phyloP scores from a whole-genome alignment of 164 flowering plant species.

The Piper longum region DNA sequence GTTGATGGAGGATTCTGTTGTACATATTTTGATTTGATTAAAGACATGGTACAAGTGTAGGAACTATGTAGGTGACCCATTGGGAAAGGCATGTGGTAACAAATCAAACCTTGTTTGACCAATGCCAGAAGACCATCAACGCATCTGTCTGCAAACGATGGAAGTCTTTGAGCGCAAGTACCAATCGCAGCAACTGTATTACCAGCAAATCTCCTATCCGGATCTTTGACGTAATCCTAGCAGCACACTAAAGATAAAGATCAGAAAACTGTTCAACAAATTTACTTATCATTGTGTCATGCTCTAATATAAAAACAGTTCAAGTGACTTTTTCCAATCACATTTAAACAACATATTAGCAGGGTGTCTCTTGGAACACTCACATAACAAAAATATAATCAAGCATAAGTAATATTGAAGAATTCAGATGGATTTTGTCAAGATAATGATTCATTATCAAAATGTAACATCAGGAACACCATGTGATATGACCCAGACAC shows the following conservation, averaged over 20 bases:
- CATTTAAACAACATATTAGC: too few species aligned
- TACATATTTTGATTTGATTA: background rate
- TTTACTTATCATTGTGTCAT: too few species aligned
- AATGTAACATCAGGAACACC: too few species aligned
- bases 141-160: slow-evolving; percentile 50
- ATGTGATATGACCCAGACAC: too few species aligned
- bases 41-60: background rate
- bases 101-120: slow-evolving; percentile 59
- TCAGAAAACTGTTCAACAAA: slow-evolving; percentile 6
- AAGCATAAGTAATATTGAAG: too few species aligned
- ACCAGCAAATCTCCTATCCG: slow-evolving; percentile 88
- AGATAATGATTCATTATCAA: too few species aligned
- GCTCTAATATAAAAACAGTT: too few species aligned
- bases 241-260: slow-evolving; percentile 31
- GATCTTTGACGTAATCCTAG: slow-evolving; percentile 93
- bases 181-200: slow-evolving; percentile 93
- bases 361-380: too few species aligned
- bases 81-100: slow-evolving; percentile 3
- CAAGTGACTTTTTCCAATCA: too few species aligned
- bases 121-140: slow-evolving; percentile 65
- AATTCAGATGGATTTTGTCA: too few species aligned
- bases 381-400: too few species aligned
- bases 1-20: slow-evolving; percentile 37
- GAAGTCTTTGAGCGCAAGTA: slow-evolving; percentile 66
- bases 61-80: background rate